Evolutionary conservation across 805 yeast genomes (phyloP).

Genomic region (Starmerella sp.): DNA sequence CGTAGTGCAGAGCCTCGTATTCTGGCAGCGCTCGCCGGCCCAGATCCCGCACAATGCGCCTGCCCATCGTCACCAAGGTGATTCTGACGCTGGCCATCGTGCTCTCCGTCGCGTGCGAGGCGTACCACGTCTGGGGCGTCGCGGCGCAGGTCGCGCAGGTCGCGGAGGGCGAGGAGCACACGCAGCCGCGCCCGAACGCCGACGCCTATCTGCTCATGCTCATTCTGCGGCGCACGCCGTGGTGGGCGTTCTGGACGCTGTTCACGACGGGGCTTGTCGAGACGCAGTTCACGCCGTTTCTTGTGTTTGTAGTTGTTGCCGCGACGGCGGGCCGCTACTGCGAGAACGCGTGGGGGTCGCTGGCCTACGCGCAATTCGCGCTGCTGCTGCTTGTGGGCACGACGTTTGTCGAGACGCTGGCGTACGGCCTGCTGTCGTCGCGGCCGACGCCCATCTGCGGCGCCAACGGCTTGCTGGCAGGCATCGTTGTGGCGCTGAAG

Average conservation of each 20-base stretch:
- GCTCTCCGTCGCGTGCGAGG: conserved; percentile 1
- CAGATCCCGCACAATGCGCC: background rate
- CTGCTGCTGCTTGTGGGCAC: conserved; percentile 31
- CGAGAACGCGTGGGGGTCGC: conserved; percentile 54
- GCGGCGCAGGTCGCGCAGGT: background rate
- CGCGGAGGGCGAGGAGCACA: conserved; percentile 1
- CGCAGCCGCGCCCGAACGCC: conserved; percentile 1
- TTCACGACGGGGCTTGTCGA: conserved; percentile 40
- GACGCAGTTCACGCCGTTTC: conserved; percentile 33
- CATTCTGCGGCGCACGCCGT: conserved; percentile 22
- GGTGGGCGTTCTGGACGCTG: conserved; percentile 36
- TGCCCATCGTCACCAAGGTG: conserved; percentile 8
- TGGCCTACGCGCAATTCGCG: conserved; percentile 41
- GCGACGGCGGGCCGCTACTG: conserved; percentile 51
- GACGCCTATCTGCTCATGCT: conserved; percentile 14
- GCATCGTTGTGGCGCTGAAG: conserved; percentile 51
- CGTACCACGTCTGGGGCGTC: conserved; percentile 3
- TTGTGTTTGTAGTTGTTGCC: conserved; percentile 32
- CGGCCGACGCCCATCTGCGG: conserved; percentile 11
- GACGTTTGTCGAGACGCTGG: conserved; percentile 22
- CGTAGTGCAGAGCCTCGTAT: conserved; percentile 1
- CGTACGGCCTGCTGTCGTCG: conserved; percentile 6
- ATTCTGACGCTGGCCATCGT: conserved; percentile 3
- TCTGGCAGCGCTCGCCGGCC: background rate
- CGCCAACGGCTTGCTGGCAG: conserved; percentile 37